phyloP scores from a whole-genome alignment of 345 rosid genomes.

The Rhizophora apiculata region DNA sequence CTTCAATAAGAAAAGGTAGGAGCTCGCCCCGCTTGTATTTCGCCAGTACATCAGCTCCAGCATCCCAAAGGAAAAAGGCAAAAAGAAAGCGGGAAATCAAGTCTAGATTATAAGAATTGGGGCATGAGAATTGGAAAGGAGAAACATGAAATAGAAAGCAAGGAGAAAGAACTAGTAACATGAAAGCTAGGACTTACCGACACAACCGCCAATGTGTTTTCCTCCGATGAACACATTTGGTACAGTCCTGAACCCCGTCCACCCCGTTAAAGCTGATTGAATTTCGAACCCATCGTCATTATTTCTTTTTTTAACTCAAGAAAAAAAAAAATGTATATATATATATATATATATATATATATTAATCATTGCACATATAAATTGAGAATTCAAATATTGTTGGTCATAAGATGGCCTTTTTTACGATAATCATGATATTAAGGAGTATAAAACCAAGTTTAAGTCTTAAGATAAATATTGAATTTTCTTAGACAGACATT shows the following conservation, averaged over 20 bases:
- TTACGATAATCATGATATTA: too few relatives aligned
- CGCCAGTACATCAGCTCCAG: slow-evolving; percentile 47
- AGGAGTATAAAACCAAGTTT: too few relatives aligned
- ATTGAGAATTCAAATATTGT: too few relatives aligned
- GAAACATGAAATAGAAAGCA: neutral
- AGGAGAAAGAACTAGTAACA: too few relatives aligned
- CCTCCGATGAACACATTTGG: slow-evolving; percentile 68
- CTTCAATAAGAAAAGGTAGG: slow-evolving; percentile 51
- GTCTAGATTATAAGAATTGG: neutral
- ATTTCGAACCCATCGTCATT: slow-evolving; percentile 39
- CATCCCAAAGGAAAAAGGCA: neutral
- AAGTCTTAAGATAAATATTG: too few relatives aligned
- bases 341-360: too few relatives aligned
- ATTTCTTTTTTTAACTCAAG: too few relatives aligned
- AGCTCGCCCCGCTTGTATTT: slow-evolving; percentile 51
- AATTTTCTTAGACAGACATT: too few relatives aligned
- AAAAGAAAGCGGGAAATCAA: neutral
- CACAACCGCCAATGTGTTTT: slow-evolving; percentile 65
- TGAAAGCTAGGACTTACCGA: slow-evolving; percentile 33
- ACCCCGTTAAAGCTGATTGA: slow-evolving; percentile 52
- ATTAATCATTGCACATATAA: too few relatives aligned
- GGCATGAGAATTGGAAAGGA: neutral
- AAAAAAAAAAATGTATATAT: too few relatives aligned
- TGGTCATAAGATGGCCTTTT: too few relatives aligned
- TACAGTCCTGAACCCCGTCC: slow-evolving; percentile 61